Evolutionary conservation across 1,284 basidiomycete genomes (phyloP).

Genomic region (Takashimella koratensis): DNA sequence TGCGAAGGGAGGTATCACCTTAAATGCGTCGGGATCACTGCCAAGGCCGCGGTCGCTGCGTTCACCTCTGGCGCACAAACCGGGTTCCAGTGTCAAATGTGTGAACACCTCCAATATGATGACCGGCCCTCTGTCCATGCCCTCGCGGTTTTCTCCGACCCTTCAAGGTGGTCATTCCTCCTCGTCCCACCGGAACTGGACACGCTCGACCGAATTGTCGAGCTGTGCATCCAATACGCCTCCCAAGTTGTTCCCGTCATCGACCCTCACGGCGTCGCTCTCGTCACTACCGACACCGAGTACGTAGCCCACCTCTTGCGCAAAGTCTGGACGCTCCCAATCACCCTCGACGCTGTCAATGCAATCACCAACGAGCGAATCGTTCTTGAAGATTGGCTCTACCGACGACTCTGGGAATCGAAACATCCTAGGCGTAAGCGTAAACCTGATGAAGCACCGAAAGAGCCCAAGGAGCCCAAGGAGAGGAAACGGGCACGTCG

Average conservation of each 20-base stretch:
- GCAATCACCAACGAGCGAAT: conserved; percentile 17
- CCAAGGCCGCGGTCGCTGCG: conserved; percentile 17
- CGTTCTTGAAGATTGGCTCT: conserved; percentile 34
- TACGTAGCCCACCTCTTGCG: conserved; percentile 27
- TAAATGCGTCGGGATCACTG: conserved; percentile 30
- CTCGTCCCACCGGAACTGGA: conserved; percentile 27
- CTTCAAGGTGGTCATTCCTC: conserved; percentile 26
- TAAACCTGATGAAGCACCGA: not conserved
- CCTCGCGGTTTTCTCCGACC: conserved; percentile 18
- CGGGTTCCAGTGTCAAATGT: conserved; percentile 40
- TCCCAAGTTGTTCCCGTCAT: conserved; percentile 17
- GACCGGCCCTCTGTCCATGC: conserved; percentile 29
- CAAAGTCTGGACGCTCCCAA: conserved; percentile 37
- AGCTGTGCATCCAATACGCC: conserved; percentile 20
- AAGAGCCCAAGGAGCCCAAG: not conserved
- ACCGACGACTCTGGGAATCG: conserved; percentile 28
- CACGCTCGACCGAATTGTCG: conserved; percentile 19
- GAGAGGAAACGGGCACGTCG: conserved; percentile 22
- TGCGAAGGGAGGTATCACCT: conserved; percentile 39
- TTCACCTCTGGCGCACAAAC: conserved; percentile 1
- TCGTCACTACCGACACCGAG: conserved; percentile 8
- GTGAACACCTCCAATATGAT: conserved; percentile 25
- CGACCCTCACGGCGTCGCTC: conserved; percentile 13
- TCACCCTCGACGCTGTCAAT: conserved; percentile 29
- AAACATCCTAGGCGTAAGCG: not conserved